Conservation (phyloP, 106 monocot species). For the Narthecium ossifragum region DNA sequence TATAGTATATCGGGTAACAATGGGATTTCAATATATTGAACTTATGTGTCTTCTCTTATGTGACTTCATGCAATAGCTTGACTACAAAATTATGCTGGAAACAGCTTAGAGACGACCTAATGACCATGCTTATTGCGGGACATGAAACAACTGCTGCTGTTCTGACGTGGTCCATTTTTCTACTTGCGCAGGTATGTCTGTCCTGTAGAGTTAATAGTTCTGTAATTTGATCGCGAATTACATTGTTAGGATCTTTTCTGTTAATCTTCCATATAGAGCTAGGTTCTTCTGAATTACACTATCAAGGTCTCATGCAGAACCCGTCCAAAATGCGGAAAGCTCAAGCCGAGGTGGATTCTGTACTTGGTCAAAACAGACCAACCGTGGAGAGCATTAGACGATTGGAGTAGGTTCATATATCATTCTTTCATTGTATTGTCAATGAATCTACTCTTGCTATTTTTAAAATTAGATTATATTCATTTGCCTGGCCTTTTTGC, state of each 20-base stretch:
- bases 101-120: constrained; percentile 97
- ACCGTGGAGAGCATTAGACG: constrained; percentile 55
- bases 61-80: background rate
- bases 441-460: background rate
- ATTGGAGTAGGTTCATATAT: constrained; percentile 65
- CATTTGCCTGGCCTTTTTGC: too few species aligned
- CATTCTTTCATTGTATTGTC: too few species aligned
- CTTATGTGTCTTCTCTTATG: background rate
- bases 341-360: constrained; percentile 75
- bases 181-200: constrained; percentile 90
- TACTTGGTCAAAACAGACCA: constrained; percentile 41
- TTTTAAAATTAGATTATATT: too few species aligned
- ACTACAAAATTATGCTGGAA: background rate
- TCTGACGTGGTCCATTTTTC: constrained; percentile 90
- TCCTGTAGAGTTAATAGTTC: too few species aligned
- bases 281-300: constrained; percentile 1
- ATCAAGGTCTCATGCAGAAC: constrained; percentile 39
- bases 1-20: too few species aligned
- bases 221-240: too few species aligned
- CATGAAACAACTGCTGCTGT: constrained; percentile 99
- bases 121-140: constrained; percentile 99
- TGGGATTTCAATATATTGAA: constrained; percentile 10
- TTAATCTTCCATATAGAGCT: too few species aligned
- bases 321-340: constrained; percentile 93
- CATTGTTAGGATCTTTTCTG: too few species aligned